A percentile compares a stretch with the other conserved stretches of the same genome.
Conservation (phyloP, 495 filamentous ascomycete genomes). For the Penicillium antarcticum region DNA sequence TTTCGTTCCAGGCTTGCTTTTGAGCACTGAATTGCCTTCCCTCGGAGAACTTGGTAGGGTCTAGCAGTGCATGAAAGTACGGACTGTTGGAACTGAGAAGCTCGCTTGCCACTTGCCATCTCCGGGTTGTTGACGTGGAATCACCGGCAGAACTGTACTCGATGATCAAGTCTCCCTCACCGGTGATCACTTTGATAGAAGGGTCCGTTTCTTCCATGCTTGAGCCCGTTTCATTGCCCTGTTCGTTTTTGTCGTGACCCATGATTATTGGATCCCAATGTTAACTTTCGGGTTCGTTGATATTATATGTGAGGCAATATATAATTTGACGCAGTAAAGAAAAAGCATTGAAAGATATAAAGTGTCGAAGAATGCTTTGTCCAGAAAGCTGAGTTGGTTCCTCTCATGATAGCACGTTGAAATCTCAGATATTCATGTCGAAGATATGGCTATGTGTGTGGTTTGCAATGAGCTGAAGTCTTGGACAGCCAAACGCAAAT, state of each 20-base stretch:
- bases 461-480: neutral
- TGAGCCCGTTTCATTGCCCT: neutral
- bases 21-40: constrained; percentile 35
- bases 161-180: constrained; percentile 34
- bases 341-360: neutral
- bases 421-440: neutral
- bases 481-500: neutral
- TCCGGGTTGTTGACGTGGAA: constrained; percentile 7
- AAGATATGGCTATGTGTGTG: neutral
- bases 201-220: neutral
- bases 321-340: neutral
- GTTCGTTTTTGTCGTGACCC: neutral
- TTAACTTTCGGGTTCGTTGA: neutral
- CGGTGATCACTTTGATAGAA: constrained; percentile 18
- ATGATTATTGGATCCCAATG: neutral
- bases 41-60: constrained; percentile 47
- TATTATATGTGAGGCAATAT: neutral
- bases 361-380: neutral
- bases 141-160: constrained; percentile 23
- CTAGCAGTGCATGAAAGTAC: constrained; percentile 46
- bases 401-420: neutral
- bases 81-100: constrained; percentile 32
- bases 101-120: constrained; percentile 37
- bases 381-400: neutral
- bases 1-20: constrained; percentile 12